Evolutionary conservation across 2,329 filamentous ascomycete species (phyloP), one percentile per base, ranked within the genome.

Genomic region (Albophoma yamanashiensis): DNA sequence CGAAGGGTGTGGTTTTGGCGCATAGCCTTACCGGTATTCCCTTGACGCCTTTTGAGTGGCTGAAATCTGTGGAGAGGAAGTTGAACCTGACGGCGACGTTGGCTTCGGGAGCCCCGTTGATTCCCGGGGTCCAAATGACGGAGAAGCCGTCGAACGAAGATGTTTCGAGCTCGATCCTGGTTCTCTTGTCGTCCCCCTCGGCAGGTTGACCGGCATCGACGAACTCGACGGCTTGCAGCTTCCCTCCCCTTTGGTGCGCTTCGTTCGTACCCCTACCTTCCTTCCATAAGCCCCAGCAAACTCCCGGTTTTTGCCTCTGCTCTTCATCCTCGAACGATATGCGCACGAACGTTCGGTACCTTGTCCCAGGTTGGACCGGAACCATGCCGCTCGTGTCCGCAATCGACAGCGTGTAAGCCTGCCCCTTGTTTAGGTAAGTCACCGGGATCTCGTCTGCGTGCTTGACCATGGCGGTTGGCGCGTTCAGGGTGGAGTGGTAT

Each of bases 351-450:
- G 93, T 97, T 59, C 94, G 85, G 71, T 97, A 97, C 65, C 83
- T 88, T 17, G 87, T 79, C 11, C 85, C 86, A 5, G 82, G 82
- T 0, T 78, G 72, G 40, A 82, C 76, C 2, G 84, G 80, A 5
- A 87, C 75, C 1, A 81, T 78, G 1, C 88, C 83, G 7, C 80
- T 79, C 0, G 89, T 94, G 70, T 99, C 94, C 55, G 89, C 79
- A 36, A 99, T 83, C 2, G 89, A 89, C 22, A 99, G 79, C 0
- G 90, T 89, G 72, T 99, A 99, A 20, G 92, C 91, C 71, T 97
- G 93, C 31, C 93, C 92, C 74, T 97, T 97, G 77, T 99, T 99
- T 22, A 99, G 82, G 71, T 99, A 99, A 0, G 93, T 97, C n/a
- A 97, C 85, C 0, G 94, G 94, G 31, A 97, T 95, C 72, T 97